These are phyloP conservation scores for Talaromyces islandicus DNA, from an alignment of 2,329 filamentous ascomycete genomes.

Conservation along the genomic window DNA sequence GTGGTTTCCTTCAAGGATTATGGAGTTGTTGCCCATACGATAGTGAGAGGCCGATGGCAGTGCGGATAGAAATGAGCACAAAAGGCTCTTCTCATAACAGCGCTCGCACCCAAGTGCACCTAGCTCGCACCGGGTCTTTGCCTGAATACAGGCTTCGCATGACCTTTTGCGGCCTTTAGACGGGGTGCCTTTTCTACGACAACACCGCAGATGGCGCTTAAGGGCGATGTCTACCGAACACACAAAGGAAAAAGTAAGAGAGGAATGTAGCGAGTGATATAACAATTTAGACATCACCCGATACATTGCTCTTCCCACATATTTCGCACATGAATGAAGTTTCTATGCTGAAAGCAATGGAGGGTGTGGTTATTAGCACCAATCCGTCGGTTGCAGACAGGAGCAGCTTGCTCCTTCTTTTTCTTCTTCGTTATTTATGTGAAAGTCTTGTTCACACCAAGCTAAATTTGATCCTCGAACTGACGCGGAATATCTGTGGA, in stretches of 20 bases:
- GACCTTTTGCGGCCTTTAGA: neutral
- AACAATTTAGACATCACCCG: neutral
- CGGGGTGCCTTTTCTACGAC: neutral
- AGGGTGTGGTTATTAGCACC: too few relatives aligned
- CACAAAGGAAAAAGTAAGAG: neutral
- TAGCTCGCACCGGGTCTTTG: neutral
- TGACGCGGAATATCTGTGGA: conserved; percentile 17
- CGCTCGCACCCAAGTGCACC: neutral
- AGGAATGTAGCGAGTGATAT: neutral
- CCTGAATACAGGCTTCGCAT: neutral
- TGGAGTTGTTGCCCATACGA: too few relatives aligned
- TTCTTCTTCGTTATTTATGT: too few relatives aligned
- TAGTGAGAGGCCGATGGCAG: neutral
- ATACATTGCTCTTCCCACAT: neutral
- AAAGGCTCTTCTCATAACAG: neutral
- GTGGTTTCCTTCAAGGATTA: neutral
- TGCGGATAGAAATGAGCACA: neutral
- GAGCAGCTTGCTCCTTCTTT: neutral
- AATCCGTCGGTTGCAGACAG: too few relatives aligned
- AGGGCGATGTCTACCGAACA: neutral
- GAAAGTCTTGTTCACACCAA: conserved; percentile 17
- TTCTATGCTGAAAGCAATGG: neutral
- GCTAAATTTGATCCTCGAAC: conserved; percentile 23
- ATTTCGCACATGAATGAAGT: neutral
- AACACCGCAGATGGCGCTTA: neutral